These are phyloP conservation scores for Ceratocystis variospora DNA, from an alignment of 2,329 filamentous ascomycete genomes.

Conservation along the genomic window DNA sequence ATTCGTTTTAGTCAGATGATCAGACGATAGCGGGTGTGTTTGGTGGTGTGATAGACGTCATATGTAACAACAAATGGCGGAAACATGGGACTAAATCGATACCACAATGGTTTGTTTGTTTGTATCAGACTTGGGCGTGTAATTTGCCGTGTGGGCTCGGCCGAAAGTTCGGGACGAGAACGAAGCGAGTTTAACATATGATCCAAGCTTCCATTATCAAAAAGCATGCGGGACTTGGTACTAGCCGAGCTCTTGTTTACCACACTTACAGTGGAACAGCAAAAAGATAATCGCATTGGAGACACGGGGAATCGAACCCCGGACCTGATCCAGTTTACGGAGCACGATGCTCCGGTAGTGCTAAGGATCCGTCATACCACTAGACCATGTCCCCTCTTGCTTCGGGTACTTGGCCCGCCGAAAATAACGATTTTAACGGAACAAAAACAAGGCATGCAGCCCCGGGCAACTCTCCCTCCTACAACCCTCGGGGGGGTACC, in stretches of 20 bases:
- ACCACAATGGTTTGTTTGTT: neutral
- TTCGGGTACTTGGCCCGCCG: neutral
- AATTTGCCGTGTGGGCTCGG: no score
- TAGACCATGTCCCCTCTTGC: slow-evolving; percentile 8
- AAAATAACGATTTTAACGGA: neutral
- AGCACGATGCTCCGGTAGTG: neutral
- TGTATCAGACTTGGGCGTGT: neutral
- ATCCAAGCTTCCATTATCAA: neutral
- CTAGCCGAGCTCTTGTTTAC: neutral
- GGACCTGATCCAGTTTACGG: slow-evolving; percentile 14
- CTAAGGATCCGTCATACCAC: slow-evolving; percentile 19
- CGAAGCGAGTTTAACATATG: neutral
- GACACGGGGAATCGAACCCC: slow-evolving; percentile 18
- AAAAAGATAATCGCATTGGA: neutral
- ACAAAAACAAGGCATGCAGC: no score
- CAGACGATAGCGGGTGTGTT: neutral
- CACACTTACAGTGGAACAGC: neutral
- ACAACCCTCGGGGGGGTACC: no score
- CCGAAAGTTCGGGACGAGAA: no score
- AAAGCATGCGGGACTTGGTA: neutral
- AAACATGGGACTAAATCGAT: neutral
- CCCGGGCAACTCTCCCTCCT: no score
- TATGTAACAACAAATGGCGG: neutral
- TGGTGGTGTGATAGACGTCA: neutral
- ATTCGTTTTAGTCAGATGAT: neutral